Evolutionary conservation across 2,329 filamentous ascomycete genomes (phyloP).

Genomic region (Fusarium sp.): DNA sequence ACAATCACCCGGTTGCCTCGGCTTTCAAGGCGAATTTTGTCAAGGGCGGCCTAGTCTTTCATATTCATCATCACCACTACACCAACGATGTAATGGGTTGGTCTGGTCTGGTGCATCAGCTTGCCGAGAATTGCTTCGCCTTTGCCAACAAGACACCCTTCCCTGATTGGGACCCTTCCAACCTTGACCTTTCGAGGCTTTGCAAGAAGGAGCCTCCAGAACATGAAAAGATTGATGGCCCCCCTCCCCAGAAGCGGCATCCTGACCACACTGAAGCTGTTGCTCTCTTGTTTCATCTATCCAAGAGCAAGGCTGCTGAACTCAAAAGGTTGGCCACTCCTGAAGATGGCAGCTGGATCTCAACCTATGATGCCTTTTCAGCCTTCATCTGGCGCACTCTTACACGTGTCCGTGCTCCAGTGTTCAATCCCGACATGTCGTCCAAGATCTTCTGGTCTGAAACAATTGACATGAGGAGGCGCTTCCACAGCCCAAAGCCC

Average conservation of each 20-base stretch:
- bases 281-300: slow-evolving; percentile 55
- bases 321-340: slow-evolving; percentile 53
- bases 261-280: slow-evolving; percentile 40
- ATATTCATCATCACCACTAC: slow-evolving; percentile 57
- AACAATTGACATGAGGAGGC: slow-evolving; percentile 52
- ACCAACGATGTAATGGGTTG: slow-evolving; percentile 57
- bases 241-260: slow-evolving; percentile 44
- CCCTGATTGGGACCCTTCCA: slow-evolving; percentile 51
- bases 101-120: slow-evolving; percentile 51
- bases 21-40: slow-evolving; percentile 58
- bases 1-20: slow-evolving; percentile 47
- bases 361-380: slow-evolving; percentile 58
- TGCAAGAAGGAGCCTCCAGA: slow-evolving; percentile 44
- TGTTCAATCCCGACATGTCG: slow-evolving; percentile 48
- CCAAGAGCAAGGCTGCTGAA: slow-evolving; percentile 55
- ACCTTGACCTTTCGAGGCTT: slow-evolving; percentile 51
- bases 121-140: slow-evolving; percentile 57
- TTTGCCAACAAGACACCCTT: slow-evolving; percentile 43
- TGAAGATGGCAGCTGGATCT: slow-evolving; percentile 54
- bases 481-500: slow-evolving; percentile 49
- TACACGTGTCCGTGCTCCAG: slow-evolving; percentile 47
- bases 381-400: slow-evolving; percentile 57
- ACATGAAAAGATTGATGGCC: slow-evolving; percentile 47
- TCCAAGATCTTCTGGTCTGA: slow-evolving; percentile 50
- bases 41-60: slow-evolving; percentile 54